Base-by-base conservation (phyloP, 1,139 yeast genomes). In the Protomyces arabidopsidicola region DNA sequence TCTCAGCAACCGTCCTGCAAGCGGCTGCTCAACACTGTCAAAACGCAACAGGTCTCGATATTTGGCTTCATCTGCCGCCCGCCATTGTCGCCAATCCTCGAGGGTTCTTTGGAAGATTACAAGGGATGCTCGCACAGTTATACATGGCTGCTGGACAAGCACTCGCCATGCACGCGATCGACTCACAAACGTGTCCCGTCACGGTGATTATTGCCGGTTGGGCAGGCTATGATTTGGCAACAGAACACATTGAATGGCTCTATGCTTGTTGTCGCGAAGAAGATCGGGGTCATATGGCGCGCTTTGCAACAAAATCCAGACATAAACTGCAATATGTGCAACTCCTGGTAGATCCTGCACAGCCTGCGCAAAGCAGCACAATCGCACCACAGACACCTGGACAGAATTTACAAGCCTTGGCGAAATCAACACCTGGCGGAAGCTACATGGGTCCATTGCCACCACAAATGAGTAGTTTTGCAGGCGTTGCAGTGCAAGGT, bases 401-500 rank as follows among this genome's bases (percentile, higher is more conserved):
- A 5, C 31, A 27, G 5, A 27, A 27, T 27, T 4, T 8, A 27
- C 31, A 27, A 27, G 1, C 6, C 1, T 27, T 2, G 31, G n/a
- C 18, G 4, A 16, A 14, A 38, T 8, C 18, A 16, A 42, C 48
- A 10, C 48, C 48, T 12, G 48, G 48, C 18, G 48, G 22, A 10
- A 42, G 48, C 22, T 42, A 42, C 1, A 42, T 42, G 48, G 48
- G 48, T 10, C 48, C 48, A 16, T 42, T 42, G 10, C 48, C 48
- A 20, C 22, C 48, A 2, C 48, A 50, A 24, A 54, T 18, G 57
- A 39, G 50, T 18, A 5, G 14, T 10, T 50, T 63, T 50, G 39
- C 58, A 31, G 10, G 57, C 53, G 55, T 54, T 14, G 95, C 95
- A 0, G 85, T 91, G 0, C 98, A 98, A 0, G 99, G 99, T 0